Evolutionary conservation across 805 yeast species (phyloP), one percentile per base, ranked within the genome.

Genomic region (Saccharomyces paradoxus): DNA sequence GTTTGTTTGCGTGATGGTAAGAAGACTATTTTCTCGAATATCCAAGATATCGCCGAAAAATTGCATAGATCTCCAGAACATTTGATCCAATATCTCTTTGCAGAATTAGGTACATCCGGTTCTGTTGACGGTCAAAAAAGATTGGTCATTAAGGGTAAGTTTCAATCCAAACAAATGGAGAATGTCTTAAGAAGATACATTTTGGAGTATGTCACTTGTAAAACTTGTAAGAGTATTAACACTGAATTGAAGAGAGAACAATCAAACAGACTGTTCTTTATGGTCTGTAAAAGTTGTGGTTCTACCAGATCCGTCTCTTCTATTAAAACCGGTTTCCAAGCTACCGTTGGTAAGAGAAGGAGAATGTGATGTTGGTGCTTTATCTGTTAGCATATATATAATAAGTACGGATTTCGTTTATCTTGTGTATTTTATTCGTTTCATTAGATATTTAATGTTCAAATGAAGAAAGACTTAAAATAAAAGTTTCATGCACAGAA

Each of bases 261-360:
- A 64, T 86, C 94, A 56, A 94, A 91, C 79, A 88, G 99, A 79
- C 82, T 94, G 76, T 96, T 89, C 78, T 94, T 94, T 80, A 81
- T 94, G 80, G 96, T 91, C 67, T 94, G 99, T 81, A 90, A 91
- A 71, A 88, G 96, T 55, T 94, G 99, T 81, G 99, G 99, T 63
- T 88, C 96, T 50, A 84, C 97, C 50, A 86, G 97, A 77, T 90
- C 97, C 51, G 99, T 94, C 55, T 83, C 94, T 63, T 89, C 97
- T 49, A 94, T 94, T 75, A 94, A 95, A 83, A 89, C 97, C 50
- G 99, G 99, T 86, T 94, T 89, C 96, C 97, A 91, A 79, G 99
- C 99, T 64, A 92, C 88, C 70, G 84, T 89, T 67, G 96, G 96
- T 64, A 86, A 87, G 74, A 87, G 92, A 84, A 87, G 83, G 83